Evolutionary conservation across 768 basidiomycete genomes (phyloP), one percentile per base, ranked within the genome.

Genomic region (Rhizopogon vulgaris): DNA sequence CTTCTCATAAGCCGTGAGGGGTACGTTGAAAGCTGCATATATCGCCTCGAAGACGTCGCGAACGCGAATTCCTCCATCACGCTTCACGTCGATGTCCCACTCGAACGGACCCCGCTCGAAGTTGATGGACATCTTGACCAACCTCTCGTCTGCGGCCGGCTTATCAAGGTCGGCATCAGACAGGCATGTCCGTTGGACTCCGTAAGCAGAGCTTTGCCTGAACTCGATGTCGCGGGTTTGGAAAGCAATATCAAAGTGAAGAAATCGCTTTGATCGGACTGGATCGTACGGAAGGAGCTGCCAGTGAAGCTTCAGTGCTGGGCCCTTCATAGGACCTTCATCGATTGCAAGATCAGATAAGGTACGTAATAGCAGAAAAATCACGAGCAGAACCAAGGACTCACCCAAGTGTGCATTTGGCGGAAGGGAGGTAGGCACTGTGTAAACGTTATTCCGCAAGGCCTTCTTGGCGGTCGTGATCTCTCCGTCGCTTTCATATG

Each of bases 11-110:
- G 57, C 55, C 1, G 75, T 75, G 60, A 85, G 65, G 8, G 68
- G 71, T 34, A 68, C 62, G 48, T 73, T 63, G 53, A 77, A 80
- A 5, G 73, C 66, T 34, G 76, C 70, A 59, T 79, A 75, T n/a
- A 87, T 82, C 6, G 74, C 78, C 47, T 75, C 64, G 60, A 84
- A 82, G 28, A 87, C 73, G 48, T 86, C 83, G 14, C 77, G 71
- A 58, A 81, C 78, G 9, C 75, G 67, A 52, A 85, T 69, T 9
- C 77, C 76, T 40, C 63, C 63, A 14, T 66, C 45, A 41, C 74
- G 71, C 41, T 71, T 68, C 51, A 81, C 72, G 48, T 73, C 52
- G 34, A 82, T 67, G 5, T 65, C 65, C 72, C 72, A 73, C 24
- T 60, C 56, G 17, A 70, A 57, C 69, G 68, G 32, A 58, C 61